Conservation (phyloP, 345 rosid genomes). For the Corymbia maculata region DNA sequence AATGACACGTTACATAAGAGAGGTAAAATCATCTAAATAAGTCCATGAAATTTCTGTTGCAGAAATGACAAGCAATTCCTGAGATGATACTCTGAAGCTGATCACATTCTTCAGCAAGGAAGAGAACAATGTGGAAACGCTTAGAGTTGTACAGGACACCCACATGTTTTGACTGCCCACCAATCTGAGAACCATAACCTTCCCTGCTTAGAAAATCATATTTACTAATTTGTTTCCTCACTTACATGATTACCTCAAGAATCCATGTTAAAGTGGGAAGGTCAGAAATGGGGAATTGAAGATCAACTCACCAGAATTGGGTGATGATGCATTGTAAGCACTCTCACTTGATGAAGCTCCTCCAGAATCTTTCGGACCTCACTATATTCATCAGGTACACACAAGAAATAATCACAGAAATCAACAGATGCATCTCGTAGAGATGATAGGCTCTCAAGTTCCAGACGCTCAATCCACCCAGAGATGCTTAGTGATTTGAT, state of each 20-base stretch:
- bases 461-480: constrained; percentile 5
- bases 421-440: constrained; percentile 1
- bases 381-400: background rate
- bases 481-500: constrained; percentile 2
- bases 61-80: background rate
- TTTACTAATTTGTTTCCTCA: background rate
- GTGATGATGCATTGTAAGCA: background rate
- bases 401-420: background rate
- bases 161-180: background rate
- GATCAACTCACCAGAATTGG: background rate
- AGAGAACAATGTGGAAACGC: background rate
- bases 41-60: background rate
- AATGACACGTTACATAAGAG: background rate
- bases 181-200: background rate
- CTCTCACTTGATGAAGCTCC: background rate
- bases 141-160: background rate
- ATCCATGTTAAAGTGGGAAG: background rate
- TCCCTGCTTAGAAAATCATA: background rate
- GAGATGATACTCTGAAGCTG: background rate
- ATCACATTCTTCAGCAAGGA: background rate
- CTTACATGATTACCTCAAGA: background rate
- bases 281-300: background rate
- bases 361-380: background rate
- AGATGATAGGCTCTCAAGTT: background rate
- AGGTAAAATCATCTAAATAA: background rate